Percentiles rank a stretch among this genome's conserved stretches.
These are phyloP conservation scores for Tardiomyces depauwii DNA, from an alignment of 1,139 yeast genomes.

Conservation along the genomic window DNA sequence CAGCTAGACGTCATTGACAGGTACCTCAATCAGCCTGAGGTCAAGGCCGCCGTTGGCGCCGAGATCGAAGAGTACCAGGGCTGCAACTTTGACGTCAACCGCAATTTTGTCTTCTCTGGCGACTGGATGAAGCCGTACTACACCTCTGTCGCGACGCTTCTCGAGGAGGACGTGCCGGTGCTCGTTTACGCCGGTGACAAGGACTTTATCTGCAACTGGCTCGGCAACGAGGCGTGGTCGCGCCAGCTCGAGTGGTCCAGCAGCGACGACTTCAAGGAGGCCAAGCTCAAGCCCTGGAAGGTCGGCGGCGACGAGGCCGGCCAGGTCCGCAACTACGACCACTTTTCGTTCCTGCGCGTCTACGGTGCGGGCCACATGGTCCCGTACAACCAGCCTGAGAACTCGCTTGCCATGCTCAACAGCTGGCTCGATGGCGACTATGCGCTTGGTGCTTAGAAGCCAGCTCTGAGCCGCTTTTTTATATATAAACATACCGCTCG, in stretches of 20 bases:
- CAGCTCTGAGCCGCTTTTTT: background rate
- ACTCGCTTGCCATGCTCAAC: constrained; percentile 64
- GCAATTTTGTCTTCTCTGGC: constrained; percentile 47
- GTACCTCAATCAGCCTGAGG: constrained; percentile 57
- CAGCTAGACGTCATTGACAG: constrained; percentile 54
- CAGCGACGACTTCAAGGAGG: constrained; percentile 22
- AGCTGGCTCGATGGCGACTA: constrained; percentile 45
- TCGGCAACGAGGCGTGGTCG: constrained; percentile 77
- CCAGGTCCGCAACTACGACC: constrained; percentile 42
- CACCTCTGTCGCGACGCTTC: constrained; percentile 44
- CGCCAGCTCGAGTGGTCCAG: constrained; percentile 54
- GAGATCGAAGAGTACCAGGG: constrained; percentile 76
- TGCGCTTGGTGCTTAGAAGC: constrained; percentile 3
- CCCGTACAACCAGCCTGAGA: constrained; percentile 72
- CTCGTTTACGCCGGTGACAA: constrained; percentile 82
- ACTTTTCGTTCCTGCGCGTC: constrained; percentile 52
- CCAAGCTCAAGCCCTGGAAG: constrained; percentile 29
- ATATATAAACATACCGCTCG: no score
- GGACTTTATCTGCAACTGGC: constrained; percentile 85
- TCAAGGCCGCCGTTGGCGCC: constrained; percentile 79
- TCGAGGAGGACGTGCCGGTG: constrained; percentile 59
- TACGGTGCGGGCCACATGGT: constrained; percentile 63
- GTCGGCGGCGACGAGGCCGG: constrained; percentile 41
- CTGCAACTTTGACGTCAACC: constrained; percentile 60
- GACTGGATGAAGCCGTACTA: constrained; percentile 65